Evolutionary conservation across 2,329 filamentous ascomycete genomes (phyloP), one percentile per base, ranked within the genome.

Genomic region (Niveomyces coronatus): DNA sequence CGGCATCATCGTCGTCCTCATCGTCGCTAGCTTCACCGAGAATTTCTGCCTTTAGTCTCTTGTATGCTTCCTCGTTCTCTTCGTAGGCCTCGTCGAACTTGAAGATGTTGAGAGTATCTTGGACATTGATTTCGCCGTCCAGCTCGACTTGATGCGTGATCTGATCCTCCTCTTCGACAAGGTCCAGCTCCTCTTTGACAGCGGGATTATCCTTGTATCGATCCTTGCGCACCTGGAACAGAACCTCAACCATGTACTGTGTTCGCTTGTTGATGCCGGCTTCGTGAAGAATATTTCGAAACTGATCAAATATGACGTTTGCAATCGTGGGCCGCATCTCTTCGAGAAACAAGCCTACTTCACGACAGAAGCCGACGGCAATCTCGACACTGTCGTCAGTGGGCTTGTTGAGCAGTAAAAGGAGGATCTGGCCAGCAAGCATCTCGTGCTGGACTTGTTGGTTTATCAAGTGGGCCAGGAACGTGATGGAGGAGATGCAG

Each of bases 231-330:
- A 95, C 82, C 63, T 98, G 88, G 58, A 98, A 98, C 30, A 98
- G 65, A 5, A 96, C 91, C 59, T 98, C 91, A 41, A 98, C 89
- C 85, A 94, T 94, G 62, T 96, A 98, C 63, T 98, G 91, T n/a
- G 89, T 88, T 47, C 91, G 76, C 69, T 94, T 95, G 56, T 96
- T 89, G 57, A 98, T 94, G 54, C 91, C 88, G 31, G 87, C 87
- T 60, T 98, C 91, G 64, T 98, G 89, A 8, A 98, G 67, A 46
- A 96, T 95, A 50, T 82, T 89, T 50, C 91, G 71, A 67, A 98
- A 94, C 58, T 94, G 88, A 53, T 98, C 91, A 54, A 94, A 98
- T 7, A 98, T 86, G 17, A 82, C 84, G 47, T 89, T 75, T 20
- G 87, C 80, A 52, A 96, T 94, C 9, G 84, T 74, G 2, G 79